Evolutionary conservation across 2,329 filamentous ascomycete genomes (phyloP), one percentile per base, ranked within the genome.

Genomic region (Penicillium sp.): DNA sequence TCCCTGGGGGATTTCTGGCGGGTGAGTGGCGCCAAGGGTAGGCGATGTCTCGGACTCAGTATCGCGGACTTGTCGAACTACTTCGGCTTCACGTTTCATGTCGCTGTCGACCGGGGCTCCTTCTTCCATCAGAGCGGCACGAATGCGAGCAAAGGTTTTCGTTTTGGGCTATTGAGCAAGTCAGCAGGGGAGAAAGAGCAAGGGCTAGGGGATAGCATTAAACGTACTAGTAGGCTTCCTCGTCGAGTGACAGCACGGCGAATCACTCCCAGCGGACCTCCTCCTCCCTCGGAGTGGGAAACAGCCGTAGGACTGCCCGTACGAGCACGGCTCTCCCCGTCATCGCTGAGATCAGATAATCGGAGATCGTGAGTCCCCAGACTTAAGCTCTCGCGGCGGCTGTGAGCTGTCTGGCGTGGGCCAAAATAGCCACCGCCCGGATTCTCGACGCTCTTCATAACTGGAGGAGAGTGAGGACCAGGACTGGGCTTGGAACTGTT

Each of bases 61-160:
- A 70, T 97, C 94, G 34, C 91, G 88, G 23, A 97, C 92, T 72
- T 97, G 94, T 44, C 91, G 89, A 56, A 99, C 91, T 4, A 97
- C 94, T 72, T 97, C 93, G 30, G 93, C 91, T 77, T 99, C 94
- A 32, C 91, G 87, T 46, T 89, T 87, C 51, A 91, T 86, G 71
- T 99, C 94, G 34, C 88, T 88, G 63, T 99, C 94, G 8, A 96
- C 80, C 0, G 94, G 94, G 0, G 91, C 85, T 13, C 84, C 83
- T 75, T 99, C 94, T 74, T 99, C 94, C 51, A 90, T 81, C 0
- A 99, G 80, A 3, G 91, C 91, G 7, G 93, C 94, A 55, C 90
- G 86, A 60, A 99, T 96, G 9, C 94, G 87, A 4, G 92, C 91
- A 71, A 99, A 99, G 0, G 88, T 91, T 75, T 96, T 96, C 0